Evolutionary conservation across 352 stramenopile genomes (phyloP), one percentile per base, ranked within the genome.

Genomic region (Phytophthora litchii): DNA sequence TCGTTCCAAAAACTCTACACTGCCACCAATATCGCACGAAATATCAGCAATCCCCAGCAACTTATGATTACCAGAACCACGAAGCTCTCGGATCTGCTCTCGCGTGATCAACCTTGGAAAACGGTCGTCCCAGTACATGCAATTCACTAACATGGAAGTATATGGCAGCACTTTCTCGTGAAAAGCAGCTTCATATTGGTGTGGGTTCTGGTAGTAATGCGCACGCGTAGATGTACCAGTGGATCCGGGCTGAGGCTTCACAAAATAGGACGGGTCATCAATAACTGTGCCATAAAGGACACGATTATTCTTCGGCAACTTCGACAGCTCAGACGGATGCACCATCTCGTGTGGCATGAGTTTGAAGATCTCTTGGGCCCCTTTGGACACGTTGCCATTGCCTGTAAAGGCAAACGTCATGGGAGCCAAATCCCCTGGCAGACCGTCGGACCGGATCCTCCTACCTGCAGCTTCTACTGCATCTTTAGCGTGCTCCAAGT

Each of bases 101-200:
- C 95, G 92, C 8, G 92, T 97, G 38, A 98, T 70, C 19, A 98
- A 57, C n/a, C 95, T 77, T 21, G 96, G 95, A 70, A 95, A 95
- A 4, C 92, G 83, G 46, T 97, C 80, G 52, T 99, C 95, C 96
- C 96, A 99, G 75, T 98, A 99, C 70, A 97, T 98, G 64, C 92
- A 93, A 76, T 98, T 98, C 42, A 98, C 80, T 19, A 99, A 67
- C 61, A 98, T 94, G 31, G 92, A 97, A 48, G 84, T 78, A 62
- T 97, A 86, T 4, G 94, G 94, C 40, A 92, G 81, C 50, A 98
- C 74, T 16, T 78, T 86, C 56, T 96, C 70, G 50, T 97, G 85
- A 76, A 99, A 99, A 27, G 86, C 80, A 43, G 78, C 70, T 46
- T 96, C 83, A 73, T 98, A 99, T 29, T 87, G 54, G 36, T 93